Conservation (phyloP, 2,329 filamentous ascomycete species). For the Fusarium sp. region DNA sequence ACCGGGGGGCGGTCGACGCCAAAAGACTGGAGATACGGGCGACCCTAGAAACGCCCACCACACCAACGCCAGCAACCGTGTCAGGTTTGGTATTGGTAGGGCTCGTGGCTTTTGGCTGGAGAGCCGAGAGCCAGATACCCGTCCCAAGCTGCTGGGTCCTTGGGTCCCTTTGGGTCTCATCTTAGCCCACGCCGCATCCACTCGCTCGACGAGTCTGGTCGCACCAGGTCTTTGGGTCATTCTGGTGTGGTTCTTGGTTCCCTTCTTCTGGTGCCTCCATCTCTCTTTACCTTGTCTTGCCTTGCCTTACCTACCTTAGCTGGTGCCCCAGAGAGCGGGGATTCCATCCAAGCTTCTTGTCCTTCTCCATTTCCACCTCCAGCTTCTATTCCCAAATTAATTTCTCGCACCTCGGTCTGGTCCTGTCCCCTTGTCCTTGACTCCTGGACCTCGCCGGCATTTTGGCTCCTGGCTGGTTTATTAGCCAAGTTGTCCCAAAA, state of each 20-base stretch:
- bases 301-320: neutral
- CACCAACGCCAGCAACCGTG: slow-evolving; percentile 19
- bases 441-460: slow-evolving; percentile 8
- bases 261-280: slow-evolving; percentile 30
- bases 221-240: slow-evolving; percentile 33
- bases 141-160: slow-evolving; percentile 47
- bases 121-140: slow-evolving; percentile 45
- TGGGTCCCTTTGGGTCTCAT: slow-evolving; percentile 20
- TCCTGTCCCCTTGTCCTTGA: neutral
- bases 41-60: slow-evolving; percentile 23
- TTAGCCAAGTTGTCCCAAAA: neutral
- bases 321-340: slow-evolving; percentile 22
- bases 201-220: slow-evolving; percentile 29
- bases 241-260: slow-evolving; percentile 20
- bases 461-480: slow-evolving; percentile 11
- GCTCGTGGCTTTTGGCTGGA: slow-evolving; percentile 36
- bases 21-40: slow-evolving; percentile 13
- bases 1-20: slow-evolving; percentile 19
- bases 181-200: slow-evolving; percentile 25
- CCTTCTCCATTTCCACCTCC: slow-evolving; percentile 38
- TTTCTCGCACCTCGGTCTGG: slow-evolving; percentile 12
- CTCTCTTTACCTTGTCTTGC: neutral
- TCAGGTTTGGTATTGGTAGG: slow-evolving; percentile 27
- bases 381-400: slow-evolving; percentile 29
- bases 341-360: slow-evolving; percentile 35